Base-by-base conservation (phyloP, 1,284 basidiomycete genomes). In the Papiliotrema nemorosa region DNA sequence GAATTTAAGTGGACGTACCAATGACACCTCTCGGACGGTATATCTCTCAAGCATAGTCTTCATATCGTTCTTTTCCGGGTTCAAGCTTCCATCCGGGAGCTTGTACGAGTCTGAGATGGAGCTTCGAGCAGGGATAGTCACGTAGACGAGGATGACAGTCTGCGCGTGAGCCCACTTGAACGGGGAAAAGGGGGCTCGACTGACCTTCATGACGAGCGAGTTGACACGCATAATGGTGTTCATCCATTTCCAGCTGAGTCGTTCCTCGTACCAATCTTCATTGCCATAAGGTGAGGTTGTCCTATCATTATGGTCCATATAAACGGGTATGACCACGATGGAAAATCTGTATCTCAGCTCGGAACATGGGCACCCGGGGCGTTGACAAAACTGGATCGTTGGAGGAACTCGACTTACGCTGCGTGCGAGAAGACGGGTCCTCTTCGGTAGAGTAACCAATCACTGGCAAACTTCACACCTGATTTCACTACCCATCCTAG, bases 401-500 rank as follows among this genome's bases (percentile, higher is more conserved):
- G 37, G 20, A 39, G 26, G n/a, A n/a, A 37, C n/a, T n/a, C 25
- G 24, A 78, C 85, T 67, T 66, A 94, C 88, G 97, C 93, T 18
- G 96, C 93, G 70, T 99, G 96, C 3, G 85, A 80, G 70, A 97
- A 97, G 0, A 96, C 90, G 0, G 94, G 93, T 0, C 96, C 96
- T 9, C 87, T 82, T 57, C 92, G 93, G 75, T 99, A 99, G 27
- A 98, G 77, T 14, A 99, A 79, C 76, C 88, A 90, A 66, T 99
- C 96, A 37, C 87, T 87, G 67, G 92, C 97, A 74, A 99, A 99
- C 75, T 99, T 99, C 77, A 96, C 85, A 2, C 96, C 96, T 22
- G 84, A 84, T 72, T 93, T 91, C 54, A 97, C 86, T 16, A 97
- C 88, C 96, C 96, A 98, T n/a, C 96, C 96, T 4, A 98, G 80